A percentile compares a stretch with the other conserved stretches of the same genome.
These are phyloP conservation scores for Naganishia vishniacii DNA, from an alignment of 768 basidiomycete species.

Conservation along the genomic window DNA sequence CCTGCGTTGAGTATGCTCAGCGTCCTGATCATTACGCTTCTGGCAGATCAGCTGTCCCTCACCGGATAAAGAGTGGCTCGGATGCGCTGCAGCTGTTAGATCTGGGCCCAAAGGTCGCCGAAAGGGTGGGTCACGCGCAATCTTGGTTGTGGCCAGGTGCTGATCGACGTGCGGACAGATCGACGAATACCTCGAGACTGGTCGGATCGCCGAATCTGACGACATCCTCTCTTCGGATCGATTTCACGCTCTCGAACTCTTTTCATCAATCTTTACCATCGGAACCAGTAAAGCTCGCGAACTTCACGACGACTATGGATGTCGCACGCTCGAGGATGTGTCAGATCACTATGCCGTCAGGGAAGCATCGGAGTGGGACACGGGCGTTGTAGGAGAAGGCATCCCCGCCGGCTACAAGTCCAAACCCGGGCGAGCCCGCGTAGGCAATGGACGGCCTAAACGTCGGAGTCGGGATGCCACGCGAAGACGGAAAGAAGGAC, in stretches of 20 bases:
- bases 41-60: conserved; percentile 36
- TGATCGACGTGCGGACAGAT: conserved; percentile 32
- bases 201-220: conserved; percentile 37
- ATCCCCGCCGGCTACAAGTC: conserved; percentile 15
- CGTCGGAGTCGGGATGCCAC: conserved; percentile 23
- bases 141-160: background rate
- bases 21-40: too few species aligned
- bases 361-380: conserved; percentile 46
- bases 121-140: conserved; percentile 33
- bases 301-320: conserved; percentile 42
- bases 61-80: conserved; percentile 39
- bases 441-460: conserved; percentile 5
- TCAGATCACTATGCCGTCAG: conserved; percentile 49
- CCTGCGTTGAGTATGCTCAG: too few species aligned
- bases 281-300: conserved; percentile 42
- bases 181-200: conserved; percentile 43
- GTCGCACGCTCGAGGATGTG: conserved; percentile 58
- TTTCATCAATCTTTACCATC: conserved; percentile 45
- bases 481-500: conserved; percentile 36
- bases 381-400: conserved; percentile 56
- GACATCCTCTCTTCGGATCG: conserved; percentile 37
- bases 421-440: conserved; percentile 8
- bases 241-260: conserved; percentile 36
- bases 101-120: conserved; percentile 44
- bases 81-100: conserved; percentile 41